Evolutionary conservation across 139 green algal genomes (phyloP), one percentile per base, ranked within the genome.

Genomic region (Micractinium conductrix): DNA sequence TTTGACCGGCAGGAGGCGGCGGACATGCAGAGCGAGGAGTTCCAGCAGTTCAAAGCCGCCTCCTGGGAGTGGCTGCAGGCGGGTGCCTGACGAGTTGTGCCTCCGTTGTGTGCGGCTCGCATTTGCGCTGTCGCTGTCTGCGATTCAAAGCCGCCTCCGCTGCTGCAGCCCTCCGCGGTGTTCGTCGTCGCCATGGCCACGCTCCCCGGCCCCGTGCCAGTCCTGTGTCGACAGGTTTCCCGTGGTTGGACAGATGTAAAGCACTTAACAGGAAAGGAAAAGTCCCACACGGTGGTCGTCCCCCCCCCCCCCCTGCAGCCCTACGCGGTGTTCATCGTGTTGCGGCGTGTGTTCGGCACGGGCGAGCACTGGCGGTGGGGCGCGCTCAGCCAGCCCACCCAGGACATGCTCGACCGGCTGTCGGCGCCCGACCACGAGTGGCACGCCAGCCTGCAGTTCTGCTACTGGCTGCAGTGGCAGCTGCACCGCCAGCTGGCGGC

Each of bases 281-380:
- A n/a, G n/a, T n/a, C n/a, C n/a, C n/a, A n/a, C n/a, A n/a, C n/a
- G n/a, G n/a, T n/a, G n/a, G n/a, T n/a, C n/a, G n/a, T n/a, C n/a
- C 68, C 68, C 14, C 35, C 68, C 68, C 37, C 38, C 22, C 37
- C 21, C 72, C 90, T 99, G 78, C 81, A 86, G 58, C 94, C 97
- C 5, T 99, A 99, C 81, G 93, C 96, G 0, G 93, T 92, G 0
- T 99, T 99, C 85, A 94, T 87, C 58, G 93, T 95, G 83, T 90
- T 99, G 75, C 84, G 87, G 12, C 90, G 97, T 68, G 83, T 98
- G 4, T 99, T 98, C 88, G 92, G 93, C 79, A 97, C 93, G 3
- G 85, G 95, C 1, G 93, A 99, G 84, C 97, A 99, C 88, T 97
- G 93, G 91, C 88, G 89, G 35, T 99, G 97, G 97, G 97, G 97